phyloP scores from a whole-genome alignment of 2,329 filamentous ascomycete species.

The Myrmaecium sp. region DNA sequence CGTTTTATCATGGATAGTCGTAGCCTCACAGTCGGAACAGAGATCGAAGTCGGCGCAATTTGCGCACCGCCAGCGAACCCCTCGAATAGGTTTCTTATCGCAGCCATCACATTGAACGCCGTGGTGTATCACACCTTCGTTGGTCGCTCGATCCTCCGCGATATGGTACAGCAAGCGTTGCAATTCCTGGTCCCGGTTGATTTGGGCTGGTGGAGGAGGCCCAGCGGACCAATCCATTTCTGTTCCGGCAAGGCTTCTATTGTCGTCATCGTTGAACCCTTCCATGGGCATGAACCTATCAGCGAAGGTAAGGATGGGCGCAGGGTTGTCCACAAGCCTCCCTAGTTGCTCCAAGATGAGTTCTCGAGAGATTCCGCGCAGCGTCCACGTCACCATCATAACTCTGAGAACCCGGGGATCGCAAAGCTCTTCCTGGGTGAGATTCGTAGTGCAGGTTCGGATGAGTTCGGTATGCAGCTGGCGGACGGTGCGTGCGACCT shows the following conservation, averaged over 20 bases:
- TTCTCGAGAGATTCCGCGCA: too few species aligned
- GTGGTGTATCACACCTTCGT: constrained; percentile 80
- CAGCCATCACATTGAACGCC: constrained; percentile 88
- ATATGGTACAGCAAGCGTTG: constrained; percentile 79
- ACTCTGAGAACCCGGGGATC: too few species aligned
- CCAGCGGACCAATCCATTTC: constrained; percentile 7
- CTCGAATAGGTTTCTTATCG: constrained; percentile 72
- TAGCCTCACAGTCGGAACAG: constrained; percentile 77
- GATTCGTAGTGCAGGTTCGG: too few species aligned
- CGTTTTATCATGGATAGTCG: constrained; percentile 64
- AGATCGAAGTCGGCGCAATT: constrained; percentile 95
- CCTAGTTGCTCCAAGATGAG: too few species aligned
- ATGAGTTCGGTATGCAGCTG: too few species aligned
- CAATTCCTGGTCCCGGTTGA: constrained; percentile 53
- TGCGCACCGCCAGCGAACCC: constrained; percentile 81
- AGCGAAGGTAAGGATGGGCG: too few species aligned
- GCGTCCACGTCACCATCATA: too few species aligned
- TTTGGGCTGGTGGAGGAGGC: constrained; percentile 10
- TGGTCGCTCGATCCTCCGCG: constrained; percentile 76
- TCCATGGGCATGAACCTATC: too few species aligned
- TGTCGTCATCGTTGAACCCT: constrained; percentile 3
- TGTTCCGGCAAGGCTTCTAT: constrained; percentile 15
- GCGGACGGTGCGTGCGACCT: too few species aligned
- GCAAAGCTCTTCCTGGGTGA: too few species aligned
- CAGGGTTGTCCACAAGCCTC: constrained; percentile 1